Evolutionary conservation across 140 eudicot species (phyloP).

Genomic region (Oenanthe javanica): DNA sequence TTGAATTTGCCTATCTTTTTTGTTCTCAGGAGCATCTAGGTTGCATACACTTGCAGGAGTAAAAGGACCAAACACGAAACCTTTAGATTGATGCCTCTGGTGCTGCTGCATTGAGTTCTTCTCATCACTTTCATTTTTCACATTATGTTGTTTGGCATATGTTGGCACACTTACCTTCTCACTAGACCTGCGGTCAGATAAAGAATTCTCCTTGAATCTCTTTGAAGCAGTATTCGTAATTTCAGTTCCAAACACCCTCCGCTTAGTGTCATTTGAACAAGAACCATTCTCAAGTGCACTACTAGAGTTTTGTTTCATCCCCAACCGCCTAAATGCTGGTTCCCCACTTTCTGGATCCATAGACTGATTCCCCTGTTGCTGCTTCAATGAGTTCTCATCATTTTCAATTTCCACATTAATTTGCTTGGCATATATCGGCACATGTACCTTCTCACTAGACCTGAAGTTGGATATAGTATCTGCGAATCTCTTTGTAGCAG

Average conservation of each 20-base stretch:
- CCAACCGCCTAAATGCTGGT: constrained; percentile 88
- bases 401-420: constrained; percentile 29
- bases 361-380: constrained; percentile 12
- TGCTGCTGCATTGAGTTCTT: constrained; percentile 18
- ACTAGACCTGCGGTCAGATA: constrained; percentile 29
- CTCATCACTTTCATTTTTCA: constrained; percentile 26
- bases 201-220: constrained; percentile 40
- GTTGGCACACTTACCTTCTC: constrained; percentile 21
- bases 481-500: constrained; percentile 42
- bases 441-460: constrained; percentile 25
- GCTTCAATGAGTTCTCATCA: constrained; percentile 15
- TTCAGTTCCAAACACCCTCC: constrained; percentile 79
- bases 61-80: constrained; percentile 49
- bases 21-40: constrained; percentile 27
- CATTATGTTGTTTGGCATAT: constrained; percentile 29
- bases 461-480: constrained; percentile 30
- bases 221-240: constrained; percentile 54
- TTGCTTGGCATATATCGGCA: constrained; percentile 25
- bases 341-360: constrained; percentile 72
- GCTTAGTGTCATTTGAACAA: constrained; percentile 31
- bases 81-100: constrained; percentile 14
- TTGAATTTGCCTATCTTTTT: constrained; percentile 25
- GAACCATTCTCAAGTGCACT: constrained; percentile 14
- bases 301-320: constrained; percentile 28
- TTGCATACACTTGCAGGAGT: constrained; percentile 44